phyloP scores from a whole-genome alignment of 179 eudicot genomes.

The Patellifolia procumbens region DNA sequence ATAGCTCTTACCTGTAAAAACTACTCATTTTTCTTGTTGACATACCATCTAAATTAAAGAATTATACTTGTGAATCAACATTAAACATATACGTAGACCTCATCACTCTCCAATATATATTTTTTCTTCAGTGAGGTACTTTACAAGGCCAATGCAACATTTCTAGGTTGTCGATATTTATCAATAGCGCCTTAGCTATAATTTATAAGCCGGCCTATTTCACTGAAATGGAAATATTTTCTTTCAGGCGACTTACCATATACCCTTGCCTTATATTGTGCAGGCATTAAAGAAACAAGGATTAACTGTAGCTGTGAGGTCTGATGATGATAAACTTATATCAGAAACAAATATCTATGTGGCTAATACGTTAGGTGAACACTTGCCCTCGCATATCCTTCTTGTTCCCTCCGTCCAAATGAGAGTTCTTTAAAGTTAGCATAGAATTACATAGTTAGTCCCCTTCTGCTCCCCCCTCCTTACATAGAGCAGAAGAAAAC shows the following conservation, averaged over 20 bases:
- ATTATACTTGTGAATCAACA: neutral
- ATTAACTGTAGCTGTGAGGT: constrained; percentile 58
- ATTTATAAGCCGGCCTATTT: neutral
- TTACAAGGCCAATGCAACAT: neutral
- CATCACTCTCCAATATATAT: neutral
- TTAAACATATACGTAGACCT: neutral
- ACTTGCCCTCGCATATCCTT: neutral
- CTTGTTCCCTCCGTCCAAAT: too few relatives aligned
- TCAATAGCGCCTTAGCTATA: neutral
- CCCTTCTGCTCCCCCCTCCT: neutral
- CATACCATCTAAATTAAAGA: neutral
- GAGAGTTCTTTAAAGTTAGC: neutral
- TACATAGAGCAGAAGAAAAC: neutral
- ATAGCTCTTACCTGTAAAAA: neutral
- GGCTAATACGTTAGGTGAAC: constrained; percentile 82
- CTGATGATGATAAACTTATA: constrained; percentile 47
- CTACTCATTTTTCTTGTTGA: neutral
- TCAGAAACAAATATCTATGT: constrained; percentile 64
- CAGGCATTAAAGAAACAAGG: constrained; percentile 67
- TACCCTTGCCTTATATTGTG: constrained; percentile 19
- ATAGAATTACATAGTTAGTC: neutral
- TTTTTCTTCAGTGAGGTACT: neutral
- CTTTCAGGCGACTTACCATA: constrained; percentile 3
- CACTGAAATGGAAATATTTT: neutral
- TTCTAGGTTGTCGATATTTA: neutral